These are phyloP conservation scores for Acanthamoeba castellanii DNA, from an alignment of 208 protist genomes.

Conservation along the genomic window DNA sequence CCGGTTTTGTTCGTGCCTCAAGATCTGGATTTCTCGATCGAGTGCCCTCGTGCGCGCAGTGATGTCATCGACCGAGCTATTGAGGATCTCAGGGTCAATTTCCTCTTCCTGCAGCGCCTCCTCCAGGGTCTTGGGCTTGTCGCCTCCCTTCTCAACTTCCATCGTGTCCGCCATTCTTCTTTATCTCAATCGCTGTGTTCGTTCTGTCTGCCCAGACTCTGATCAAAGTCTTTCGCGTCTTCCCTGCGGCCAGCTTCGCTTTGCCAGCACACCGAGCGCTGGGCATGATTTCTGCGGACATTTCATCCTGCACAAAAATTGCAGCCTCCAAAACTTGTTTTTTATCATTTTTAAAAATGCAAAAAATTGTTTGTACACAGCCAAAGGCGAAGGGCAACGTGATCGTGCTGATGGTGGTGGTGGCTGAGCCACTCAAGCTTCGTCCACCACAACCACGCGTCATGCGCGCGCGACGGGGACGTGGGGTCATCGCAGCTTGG, in stretches of 20 bases:
- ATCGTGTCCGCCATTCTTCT: conserved; percentile 44
- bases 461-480: too few species aligned
- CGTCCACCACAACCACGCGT: neutral
- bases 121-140: conserved; percentile 74
- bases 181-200: neutral
- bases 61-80: conserved; percentile 85
- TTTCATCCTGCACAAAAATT: neutral
- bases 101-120: conserved; percentile 71
- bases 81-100: conserved; percentile 65
- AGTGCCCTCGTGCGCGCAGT: conserved; percentile 86
- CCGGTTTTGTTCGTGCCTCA: conserved; percentile 85
- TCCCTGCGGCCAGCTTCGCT: neutral
- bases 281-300: neutral
- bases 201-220: neutral
- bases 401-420: neutral
- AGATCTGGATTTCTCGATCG: conserved; percentile 90
- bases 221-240: neutral
- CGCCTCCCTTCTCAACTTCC: conserved; percentile 56
- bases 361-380: neutral
- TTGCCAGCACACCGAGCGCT: neutral
- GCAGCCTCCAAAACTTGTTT: neutral
- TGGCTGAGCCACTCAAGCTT: too few species aligned
- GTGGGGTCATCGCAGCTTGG: conserved; percentile 5
- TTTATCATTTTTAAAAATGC: neutral
- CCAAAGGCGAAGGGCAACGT: neutral